Base-by-base conservation (phyloP, 352 stramenopile species). In the Stramenopiles sp. region DNA sequence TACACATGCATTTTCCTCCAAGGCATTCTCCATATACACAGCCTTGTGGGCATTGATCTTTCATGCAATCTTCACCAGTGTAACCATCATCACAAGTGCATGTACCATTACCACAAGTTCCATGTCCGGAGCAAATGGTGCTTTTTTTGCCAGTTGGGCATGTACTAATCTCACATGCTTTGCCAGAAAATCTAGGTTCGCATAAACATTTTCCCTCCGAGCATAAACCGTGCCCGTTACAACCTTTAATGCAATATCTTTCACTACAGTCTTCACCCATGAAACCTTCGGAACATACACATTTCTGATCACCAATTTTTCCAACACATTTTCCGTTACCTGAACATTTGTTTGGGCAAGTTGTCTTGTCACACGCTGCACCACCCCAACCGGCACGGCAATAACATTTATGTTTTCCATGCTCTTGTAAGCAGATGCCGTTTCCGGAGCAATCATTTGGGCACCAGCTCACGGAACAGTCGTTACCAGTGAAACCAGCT, bases 1-100 rank as follows among this genome's bases (percentile, higher is more conserved):
- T 76, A 33, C 65, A 76, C 30, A 76, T 33, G 65, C 65, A 76
- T 76, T 76, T 76, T 20, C 65, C 65, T 31, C 30, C 65, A 33
- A 76, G 30, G 13, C 65, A 76, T 33, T 76, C 30, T 20, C 65
- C 65, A 33, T 76, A 33, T 76, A 33, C 65, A 13, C 65, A 76
- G 13, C 65, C 65, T 76, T 33, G 30, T 13, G 65, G 65, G 13
- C 65, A 76, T 13, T 76, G 65, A 33, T 33, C 65, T 4, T 4
- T 13, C 65, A 31, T 33, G 65, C 65, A 76, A 20, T 33, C 31
- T 76, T 76, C 65, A 20, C 65, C 65, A 33, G 65, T 33, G 7
- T 33, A 76, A 7, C 65, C 65, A 33, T 31, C 30, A 33, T 33
- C 30, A 20, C 65, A 76, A 1, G 30, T 33, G 65, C 65, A 76